Conservation (phyloP, 208 protist genomes). For the Trypanosoma melophagium region DNA sequence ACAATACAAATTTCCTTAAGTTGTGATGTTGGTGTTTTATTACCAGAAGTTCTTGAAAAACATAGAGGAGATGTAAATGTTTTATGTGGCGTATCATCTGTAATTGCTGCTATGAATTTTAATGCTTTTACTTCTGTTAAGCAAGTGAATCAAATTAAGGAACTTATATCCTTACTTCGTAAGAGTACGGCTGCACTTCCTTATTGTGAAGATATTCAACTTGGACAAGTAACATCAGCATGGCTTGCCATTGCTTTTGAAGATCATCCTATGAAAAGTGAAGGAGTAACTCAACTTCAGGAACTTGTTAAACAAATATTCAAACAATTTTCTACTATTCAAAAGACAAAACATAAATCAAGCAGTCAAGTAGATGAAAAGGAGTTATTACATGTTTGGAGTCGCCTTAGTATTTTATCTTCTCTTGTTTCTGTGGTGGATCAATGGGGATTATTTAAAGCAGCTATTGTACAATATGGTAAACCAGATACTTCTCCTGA, state of each 20-base stretch:
- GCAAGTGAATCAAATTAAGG: conserved; percentile 40
- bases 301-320: conserved; percentile 58
- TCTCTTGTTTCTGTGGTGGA: conserved; percentile 44
- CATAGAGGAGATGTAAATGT: conserved; percentile 53
- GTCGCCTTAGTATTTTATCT: conserved; percentile 56
- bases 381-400: conserved; percentile 45
- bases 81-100: conserved; percentile 40
- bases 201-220: conserved; percentile 28
- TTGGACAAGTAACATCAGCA: conserved; percentile 46
- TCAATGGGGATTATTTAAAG: conserved; percentile 50
- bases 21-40: conserved; percentile 43
- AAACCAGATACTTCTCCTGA: conserved; percentile 18
- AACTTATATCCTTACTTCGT: conserved; percentile 57
- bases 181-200: conserved; percentile 35
- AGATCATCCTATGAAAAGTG: conserved; percentile 57
- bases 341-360: not conserved
- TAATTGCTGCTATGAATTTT: conserved; percentile 59
- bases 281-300: conserved; percentile 67
- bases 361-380: not conserved
- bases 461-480: conserved; percentile 19
- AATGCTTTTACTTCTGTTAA: conserved; percentile 49
- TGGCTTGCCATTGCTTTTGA: conserved; percentile 66
- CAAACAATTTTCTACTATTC: conserved; percentile 35
- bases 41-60: conserved; percentile 50
- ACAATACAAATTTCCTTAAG: conserved; percentile 44